Evolutionary conservation across 139 green algal species (phyloP), one percentile per base, ranked within the genome.

Genomic region (Pseudopediastrum boryanum): DNA sequence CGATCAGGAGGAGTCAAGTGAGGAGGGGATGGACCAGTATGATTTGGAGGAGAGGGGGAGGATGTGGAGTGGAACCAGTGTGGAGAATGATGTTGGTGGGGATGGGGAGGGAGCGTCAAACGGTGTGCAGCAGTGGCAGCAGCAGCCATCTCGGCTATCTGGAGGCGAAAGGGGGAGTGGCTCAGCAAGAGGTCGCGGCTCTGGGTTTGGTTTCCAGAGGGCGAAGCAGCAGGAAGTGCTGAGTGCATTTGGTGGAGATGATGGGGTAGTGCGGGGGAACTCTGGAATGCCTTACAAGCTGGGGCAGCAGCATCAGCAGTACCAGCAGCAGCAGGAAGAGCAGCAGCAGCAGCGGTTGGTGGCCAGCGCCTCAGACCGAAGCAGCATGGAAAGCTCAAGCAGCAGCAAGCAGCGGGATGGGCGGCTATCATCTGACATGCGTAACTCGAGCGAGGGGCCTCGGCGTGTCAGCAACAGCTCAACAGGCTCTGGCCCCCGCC

Each of bases 311-410:
- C 21, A 16, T 25, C 42, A 41, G 7, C 38, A 33, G 42, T n/a
- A 38, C 48, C 35, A 25, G 19, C 31, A 1, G 13, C 63, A 46
- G 29, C 35, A 10, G 33, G 8, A 50, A 23, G 23, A 23, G 33
- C 35, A 51, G 35, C 63, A 71, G 21, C 39, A 35, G 66, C 66
- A 35, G 63, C 46, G 5, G 63, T 41, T 59, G 74, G 25, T 29
- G 66, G 42, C 66, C 29, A 64, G 68, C 44, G 68, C 46, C 61
- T 44, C 42, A 62, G 41, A 3, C 9, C 13, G 27, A 35, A 35
- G 38, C 8, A 3, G 56, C 4, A 25, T 41, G 44, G 41, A 25
- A 62, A 9, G 39, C 1, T 12, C 9, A 59, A 12, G n/a, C 35
- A 2, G 70, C 38, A 43, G 71, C 52, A 78, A 59, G 42, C 36